These are phyloP conservation scores for Nelumbo lutea DNA, from an alignment of 164 flowering plant species.

Conservation along the genomic window DNA sequence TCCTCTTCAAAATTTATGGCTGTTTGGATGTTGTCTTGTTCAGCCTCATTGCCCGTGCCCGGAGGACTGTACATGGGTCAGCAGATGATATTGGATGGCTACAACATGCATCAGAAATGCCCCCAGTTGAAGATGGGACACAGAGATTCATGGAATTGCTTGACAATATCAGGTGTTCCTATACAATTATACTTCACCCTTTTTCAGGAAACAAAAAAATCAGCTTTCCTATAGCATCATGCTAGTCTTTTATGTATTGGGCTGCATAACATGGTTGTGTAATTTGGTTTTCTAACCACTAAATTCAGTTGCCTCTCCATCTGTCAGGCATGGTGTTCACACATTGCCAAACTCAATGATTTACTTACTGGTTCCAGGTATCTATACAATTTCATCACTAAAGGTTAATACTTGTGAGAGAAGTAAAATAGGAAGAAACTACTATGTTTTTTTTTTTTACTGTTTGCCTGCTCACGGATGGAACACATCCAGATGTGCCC, in stretches of 20 bases:
- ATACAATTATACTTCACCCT: not conserved
- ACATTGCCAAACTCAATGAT: conserved; percentile 75
- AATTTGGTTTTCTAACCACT: conserved; percentile 10
- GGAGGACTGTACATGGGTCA: conserved; percentile 89
- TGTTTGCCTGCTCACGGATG: not conserved
- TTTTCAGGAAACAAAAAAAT: not conserved
- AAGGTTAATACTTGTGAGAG: no score
- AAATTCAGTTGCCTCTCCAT: conserved; percentile 16
- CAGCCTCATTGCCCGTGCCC: conserved; percentile 80
- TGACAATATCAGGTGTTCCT: conserved; percentile 56
- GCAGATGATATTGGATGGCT: conserved; percentile 98
- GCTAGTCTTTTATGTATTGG: not conserved
- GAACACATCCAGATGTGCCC: not conserved
- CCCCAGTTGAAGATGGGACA: conserved; percentile 88
- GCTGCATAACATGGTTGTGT: conserved; percentile 10
- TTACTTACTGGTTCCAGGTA: conserved; percentile 94
- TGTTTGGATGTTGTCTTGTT: conserved; percentile 8
- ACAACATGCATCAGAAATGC: conserved; percentile 61
- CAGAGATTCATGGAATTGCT: conserved; percentile 67
- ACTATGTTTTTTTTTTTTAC: not conserved
- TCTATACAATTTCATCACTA: not conserved
- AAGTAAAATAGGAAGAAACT: not conserved
- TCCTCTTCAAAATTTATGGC: not conserved
- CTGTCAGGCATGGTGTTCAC: conserved; percentile 85
- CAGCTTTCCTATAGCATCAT: conserved; percentile 1